Percentiles rank a stretch among this genome's conserved stretches.
These are phyloP conservation scores for Didymellaceae sp. DNA, from an alignment of 2,329 filamentous ascomycete species.

Conservation along the genomic window DNA sequence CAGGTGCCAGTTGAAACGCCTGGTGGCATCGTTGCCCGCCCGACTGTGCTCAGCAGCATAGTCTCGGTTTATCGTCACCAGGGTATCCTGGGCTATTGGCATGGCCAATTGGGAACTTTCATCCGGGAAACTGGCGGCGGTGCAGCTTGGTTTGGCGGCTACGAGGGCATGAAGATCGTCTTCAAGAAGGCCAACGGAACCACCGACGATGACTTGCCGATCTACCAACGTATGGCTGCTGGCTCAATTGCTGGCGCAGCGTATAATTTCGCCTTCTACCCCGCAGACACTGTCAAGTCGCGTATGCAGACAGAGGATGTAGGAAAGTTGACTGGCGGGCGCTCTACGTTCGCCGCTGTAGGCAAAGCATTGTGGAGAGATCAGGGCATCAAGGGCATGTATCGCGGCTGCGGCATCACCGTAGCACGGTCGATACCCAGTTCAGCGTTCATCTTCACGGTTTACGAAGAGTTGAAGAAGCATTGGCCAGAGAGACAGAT, in stretches of 20 bases:
- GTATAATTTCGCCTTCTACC: slow-evolving; percentile 98
- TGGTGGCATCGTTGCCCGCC: slow-evolving; percentile 54
- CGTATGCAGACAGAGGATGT: slow-evolving; percentile 91
- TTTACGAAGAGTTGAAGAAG: slow-evolving; percentile 84
- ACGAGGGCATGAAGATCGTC: slow-evolving; percentile 64
- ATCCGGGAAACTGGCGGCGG: slow-evolving; percentile 93
- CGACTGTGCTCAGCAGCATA: slow-evolving; percentile 74
- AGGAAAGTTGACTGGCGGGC: slow-evolving; percentile 58
- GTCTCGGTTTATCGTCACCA: slow-evolving; percentile 80
- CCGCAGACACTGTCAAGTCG: slow-evolving; percentile 96
- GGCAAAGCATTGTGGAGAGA: slow-evolving; percentile 77
- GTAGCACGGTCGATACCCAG: slow-evolving; percentile 86
- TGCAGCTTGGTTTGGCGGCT: slow-evolving; percentile 85
- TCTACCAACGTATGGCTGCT: slow-evolving; percentile 87
- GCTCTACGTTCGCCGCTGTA: slow-evolving; percentile 75
- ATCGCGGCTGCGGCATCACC: slow-evolving; percentile 94
- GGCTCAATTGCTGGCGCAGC: slow-evolving; percentile 88
- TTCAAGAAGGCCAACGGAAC: slow-evolving; percentile 62
- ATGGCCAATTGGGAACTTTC: slow-evolving; percentile 89
- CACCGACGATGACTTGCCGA: slow-evolving; percentile 66
- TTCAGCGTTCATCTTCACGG: slow-evolving; percentile 97
- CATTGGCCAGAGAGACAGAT: slow-evolving; percentile 37
- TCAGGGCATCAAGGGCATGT: slow-evolving; percentile 83
- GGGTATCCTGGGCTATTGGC: slow-evolving; percentile 89
- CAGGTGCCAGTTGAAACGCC: slow-evolving; percentile 69